Percentiles rank a stretch among this genome's conserved stretches.
These are phyloP conservation scores for Calonectria multiphialidica DNA, from an alignment of 2,329 filamentous ascomycete species.

Conservation along the genomic window DNA sequence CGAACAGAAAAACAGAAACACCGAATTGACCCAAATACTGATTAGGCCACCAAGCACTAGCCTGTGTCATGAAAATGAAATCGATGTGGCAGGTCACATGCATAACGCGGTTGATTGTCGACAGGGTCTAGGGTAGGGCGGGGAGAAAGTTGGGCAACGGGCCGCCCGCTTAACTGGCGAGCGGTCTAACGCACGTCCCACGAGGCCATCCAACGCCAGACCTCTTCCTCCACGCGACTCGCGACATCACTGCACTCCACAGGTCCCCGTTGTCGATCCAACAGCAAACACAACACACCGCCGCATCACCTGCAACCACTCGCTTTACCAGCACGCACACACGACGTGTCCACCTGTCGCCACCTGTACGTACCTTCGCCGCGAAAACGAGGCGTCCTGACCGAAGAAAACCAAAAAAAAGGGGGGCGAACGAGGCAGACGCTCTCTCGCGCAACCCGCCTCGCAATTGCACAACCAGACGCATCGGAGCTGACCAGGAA, in stretches of 20 bases:
- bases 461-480: conserved; percentile 5
- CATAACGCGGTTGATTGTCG: background rate
- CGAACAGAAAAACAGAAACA: background rate
- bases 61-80: background rate
- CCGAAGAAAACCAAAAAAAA: conserved; percentile 3
- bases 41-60: background rate
- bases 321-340: conserved; percentile 1
- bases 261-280: background rate
- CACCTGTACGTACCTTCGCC: conserved; percentile 18
- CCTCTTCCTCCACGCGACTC: conserved; percentile 25
- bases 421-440: conserved; percentile 12
- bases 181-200: conserved; percentile 24
- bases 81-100: background rate
- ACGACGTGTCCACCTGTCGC: conserved; percentile 10
- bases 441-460: conserved; percentile 6
- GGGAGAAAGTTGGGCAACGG: background rate
- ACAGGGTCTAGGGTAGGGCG: conserved; percentile 20
- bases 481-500: conserved; percentile 15
- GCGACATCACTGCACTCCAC: conserved; percentile 12
- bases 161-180: conserved; percentile 12
- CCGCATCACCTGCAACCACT: conserved; percentile 10
- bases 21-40: background rate
- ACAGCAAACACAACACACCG: conserved; percentile 11
- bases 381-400: conserved; percentile 17
- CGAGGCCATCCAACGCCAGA: conserved; percentile 9